These are phyloP conservation scores for Harringtonia lauricola DNA, from an alignment of 2,329 filamentous ascomycete species.

Conservation along the genomic window DNA sequence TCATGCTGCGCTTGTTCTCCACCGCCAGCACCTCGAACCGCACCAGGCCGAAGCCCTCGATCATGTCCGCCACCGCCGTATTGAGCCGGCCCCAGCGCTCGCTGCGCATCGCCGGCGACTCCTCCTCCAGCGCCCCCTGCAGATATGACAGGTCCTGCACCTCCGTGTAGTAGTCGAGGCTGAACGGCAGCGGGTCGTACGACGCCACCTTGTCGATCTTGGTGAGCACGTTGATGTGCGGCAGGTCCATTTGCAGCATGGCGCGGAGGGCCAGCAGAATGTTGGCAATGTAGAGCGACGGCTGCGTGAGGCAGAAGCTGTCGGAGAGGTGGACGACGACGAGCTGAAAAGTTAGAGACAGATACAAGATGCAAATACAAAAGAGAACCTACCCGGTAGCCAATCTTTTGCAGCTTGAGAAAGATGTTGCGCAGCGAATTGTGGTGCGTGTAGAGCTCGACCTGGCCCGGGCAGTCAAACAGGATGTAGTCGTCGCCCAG, in stretches of 20 bases:
- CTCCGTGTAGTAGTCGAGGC: slow-evolving; percentile 94
- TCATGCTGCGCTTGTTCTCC: slow-evolving; percentile 96
- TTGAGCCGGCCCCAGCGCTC: slow-evolving; percentile 79
- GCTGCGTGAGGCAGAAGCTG: slow-evolving; percentile 84
- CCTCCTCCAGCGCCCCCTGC: slow-evolving; percentile 66
- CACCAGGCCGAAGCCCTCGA: slow-evolving; percentile 84
- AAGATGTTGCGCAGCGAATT: slow-evolving; percentile 86
- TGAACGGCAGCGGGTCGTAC: slow-evolving; percentile 83
- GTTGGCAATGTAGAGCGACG: slow-evolving; percentile 90
- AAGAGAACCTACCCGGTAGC: slow-evolving; percentile 61
- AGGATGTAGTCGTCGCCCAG: slow-evolving; percentile 84
- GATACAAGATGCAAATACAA: neutral
- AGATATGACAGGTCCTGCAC: slow-evolving; percentile 87
- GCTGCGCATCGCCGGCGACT: slow-evolving; percentile 58
- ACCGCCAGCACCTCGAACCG: slow-evolving; percentile 89
- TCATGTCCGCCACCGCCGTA: slow-evolving; percentile 72
- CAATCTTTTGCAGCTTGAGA: slow-evolving; percentile 77
- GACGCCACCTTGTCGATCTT: slow-evolving; percentile 91
- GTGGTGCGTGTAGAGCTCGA: slow-evolving; percentile 95
- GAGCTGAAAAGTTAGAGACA: slow-evolving; percentile 42
- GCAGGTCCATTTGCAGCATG: slow-evolving; percentile 97
- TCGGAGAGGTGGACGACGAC: slow-evolving; percentile 91
- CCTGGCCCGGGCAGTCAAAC: slow-evolving; percentile 94
- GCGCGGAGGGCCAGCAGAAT: slow-evolving; percentile 84
- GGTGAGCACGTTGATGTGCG: slow-evolving; percentile 89